These are phyloP conservation scores for Gracilaria gracilis DNA, from an alignment of 23 red algal genomes.

Conservation along the genomic window DNA sequence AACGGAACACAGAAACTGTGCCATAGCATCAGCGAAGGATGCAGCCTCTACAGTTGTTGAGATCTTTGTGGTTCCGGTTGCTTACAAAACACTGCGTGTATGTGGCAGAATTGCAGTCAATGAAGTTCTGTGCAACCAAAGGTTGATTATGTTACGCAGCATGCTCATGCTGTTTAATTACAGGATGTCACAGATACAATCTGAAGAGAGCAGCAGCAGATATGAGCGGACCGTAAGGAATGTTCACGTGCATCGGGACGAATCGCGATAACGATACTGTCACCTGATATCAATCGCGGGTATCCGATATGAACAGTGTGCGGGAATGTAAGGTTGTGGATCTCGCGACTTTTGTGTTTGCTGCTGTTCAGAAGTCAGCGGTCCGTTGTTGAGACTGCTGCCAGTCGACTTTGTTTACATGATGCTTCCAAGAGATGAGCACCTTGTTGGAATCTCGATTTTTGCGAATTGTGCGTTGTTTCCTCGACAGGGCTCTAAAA, in stretches of 20 bases:
- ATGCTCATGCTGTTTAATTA: neutral
- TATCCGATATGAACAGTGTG: too few species aligned
- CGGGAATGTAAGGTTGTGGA: neutral
- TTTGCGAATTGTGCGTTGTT: neutral
- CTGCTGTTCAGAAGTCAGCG: neutral
- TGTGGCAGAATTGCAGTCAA: neutral
- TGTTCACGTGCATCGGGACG: too few species aligned
- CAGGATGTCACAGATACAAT: neutral
- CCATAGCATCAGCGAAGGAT: neutral
- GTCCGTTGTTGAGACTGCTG: neutral
- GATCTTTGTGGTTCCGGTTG: neutral
- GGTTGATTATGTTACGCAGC: neutral
- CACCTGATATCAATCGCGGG: too few species aligned
- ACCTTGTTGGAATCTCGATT: neutral
- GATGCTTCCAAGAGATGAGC: neutral
- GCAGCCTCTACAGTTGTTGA: neutral
- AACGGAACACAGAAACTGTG: neutral
- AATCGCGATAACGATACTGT: too few species aligned
- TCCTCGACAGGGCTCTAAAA: neutral
- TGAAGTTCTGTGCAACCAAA: too few species aligned
- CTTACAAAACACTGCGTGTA: neutral
- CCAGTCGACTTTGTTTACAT: neutral
- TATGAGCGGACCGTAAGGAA: too few species aligned
- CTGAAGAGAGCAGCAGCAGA: too few species aligned
- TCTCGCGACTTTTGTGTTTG: neutral